Percentiles rank a stretch among this genome's conserved stretches.
These are phyloP conservation scores for Hericium erinaceus DNA, from an alignment of 768 basidiomycete genomes.

Conservation along the genomic window DNA sequence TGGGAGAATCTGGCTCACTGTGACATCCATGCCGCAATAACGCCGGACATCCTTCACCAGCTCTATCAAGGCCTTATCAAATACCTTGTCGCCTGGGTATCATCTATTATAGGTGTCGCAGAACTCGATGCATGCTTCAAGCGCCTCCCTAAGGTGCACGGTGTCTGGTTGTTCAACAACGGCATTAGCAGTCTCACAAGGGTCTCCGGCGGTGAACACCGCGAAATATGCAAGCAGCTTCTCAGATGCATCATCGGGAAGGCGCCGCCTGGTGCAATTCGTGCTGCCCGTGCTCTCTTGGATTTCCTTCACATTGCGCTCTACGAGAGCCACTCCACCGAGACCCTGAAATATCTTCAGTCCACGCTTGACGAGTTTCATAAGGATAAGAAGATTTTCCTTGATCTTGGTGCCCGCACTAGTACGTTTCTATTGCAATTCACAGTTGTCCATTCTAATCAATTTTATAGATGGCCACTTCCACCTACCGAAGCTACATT, in stretches of 20 bases:
- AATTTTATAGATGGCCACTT: neutral
- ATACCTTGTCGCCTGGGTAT: constrained; percentile 8
- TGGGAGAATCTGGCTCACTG: constrained; percentile 7
- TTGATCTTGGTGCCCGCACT: constrained; percentile 22
- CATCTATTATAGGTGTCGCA: neutral
- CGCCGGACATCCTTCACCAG: constrained; percentile 16
- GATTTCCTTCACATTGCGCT: constrained; percentile 33
- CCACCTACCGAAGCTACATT: constrained; percentile 11
- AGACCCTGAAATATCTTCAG: constrained; percentile 21
- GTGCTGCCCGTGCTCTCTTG: constrained; percentile 4
- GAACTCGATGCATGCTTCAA: neutral
- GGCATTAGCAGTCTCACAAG: neutral
- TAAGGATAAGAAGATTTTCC: constrained; percentile 26
- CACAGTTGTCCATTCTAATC: neutral
- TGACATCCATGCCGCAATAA: constrained; percentile 12
- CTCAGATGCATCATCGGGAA: neutral
- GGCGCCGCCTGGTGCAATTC: neutral
- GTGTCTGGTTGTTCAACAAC: neutral
- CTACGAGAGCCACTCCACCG: constrained; percentile 23
- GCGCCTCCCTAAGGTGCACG: neutral
- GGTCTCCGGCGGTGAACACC: neutral
- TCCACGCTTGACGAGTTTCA: constrained; percentile 28
- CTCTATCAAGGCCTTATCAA: constrained; percentile 10
- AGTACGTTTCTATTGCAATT: constrained; percentile 15
- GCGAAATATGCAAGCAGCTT: neutral